Evolutionary conservation across 352 stramenopile species (phyloP).

Genomic region (Phytopythium boreale): DNA sequence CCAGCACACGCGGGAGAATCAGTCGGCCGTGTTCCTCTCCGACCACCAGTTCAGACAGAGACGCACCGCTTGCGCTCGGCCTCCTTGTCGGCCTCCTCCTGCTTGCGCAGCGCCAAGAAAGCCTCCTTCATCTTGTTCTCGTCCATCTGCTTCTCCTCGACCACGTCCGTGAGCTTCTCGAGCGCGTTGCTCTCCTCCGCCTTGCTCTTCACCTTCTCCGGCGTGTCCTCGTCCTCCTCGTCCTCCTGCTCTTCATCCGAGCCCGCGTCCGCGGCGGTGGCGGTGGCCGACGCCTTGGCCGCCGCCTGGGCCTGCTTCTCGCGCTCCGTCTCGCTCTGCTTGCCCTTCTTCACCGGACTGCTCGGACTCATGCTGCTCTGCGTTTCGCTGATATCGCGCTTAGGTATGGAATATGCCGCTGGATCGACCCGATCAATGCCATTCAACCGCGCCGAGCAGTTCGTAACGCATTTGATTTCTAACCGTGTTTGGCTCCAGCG

Average conservation of each 20-base stretch:
- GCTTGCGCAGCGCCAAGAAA: conserved; percentile 69
- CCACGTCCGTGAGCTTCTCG: conserved; percentile 82
- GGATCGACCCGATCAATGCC: neutral
- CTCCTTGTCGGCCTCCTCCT: conserved; percentile 84
- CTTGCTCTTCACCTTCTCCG: conserved; percentile 70
- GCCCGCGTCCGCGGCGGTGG: conserved; percentile 13
- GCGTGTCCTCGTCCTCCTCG: conserved; percentile 39
- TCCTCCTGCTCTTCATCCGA: conserved; percentile 64
- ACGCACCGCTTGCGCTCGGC: conserved; percentile 56
- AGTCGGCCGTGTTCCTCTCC: neutral
- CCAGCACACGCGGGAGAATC: too few species aligned
- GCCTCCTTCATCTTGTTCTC: conserved; percentile 87
- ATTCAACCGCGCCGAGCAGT: too few species aligned
- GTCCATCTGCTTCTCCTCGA: conserved; percentile 88
- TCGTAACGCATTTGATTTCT: too few species aligned
- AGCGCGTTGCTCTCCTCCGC: conserved; percentile 79
- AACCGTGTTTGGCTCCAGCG: too few species aligned
- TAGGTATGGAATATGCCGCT: neutral
- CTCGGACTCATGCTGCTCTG: conserved; percentile 33
- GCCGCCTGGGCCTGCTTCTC: conserved; percentile 15
- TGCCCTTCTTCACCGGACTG: conserved; percentile 27
- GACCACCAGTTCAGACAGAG: neutral
- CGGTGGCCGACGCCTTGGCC: neutral
- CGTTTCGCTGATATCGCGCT: neutral
- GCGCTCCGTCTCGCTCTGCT: conserved; percentile 12